Percentiles rank a stretch among this genome's conserved stretches.
These are phyloP conservation scores for Solanum arcanum DNA, from an alignment of 257 asterid genomes.

Conservation along the genomic window DNA sequence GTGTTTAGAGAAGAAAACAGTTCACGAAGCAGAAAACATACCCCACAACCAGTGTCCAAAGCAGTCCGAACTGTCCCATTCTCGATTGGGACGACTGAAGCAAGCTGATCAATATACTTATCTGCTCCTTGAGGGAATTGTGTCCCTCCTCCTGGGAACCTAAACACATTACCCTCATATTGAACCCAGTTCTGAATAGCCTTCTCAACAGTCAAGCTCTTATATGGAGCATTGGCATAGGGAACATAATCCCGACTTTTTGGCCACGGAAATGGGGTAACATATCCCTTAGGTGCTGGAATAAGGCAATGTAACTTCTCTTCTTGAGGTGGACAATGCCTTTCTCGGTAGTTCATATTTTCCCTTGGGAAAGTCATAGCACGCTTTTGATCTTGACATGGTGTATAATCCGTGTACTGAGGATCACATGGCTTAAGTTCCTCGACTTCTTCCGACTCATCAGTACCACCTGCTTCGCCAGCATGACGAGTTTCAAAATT, in stretches of 20 bases:
- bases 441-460: conserved; percentile 36
- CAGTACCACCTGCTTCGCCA: conserved; percentile 58
- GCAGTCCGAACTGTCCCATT: conserved; percentile 89
- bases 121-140: conserved; percentile 99
- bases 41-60: conserved; percentile 98
- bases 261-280: conserved; percentile 93
- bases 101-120: conserved; percentile 91
- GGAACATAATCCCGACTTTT: conserved; percentile 97
- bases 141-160: conserved; percentile 98
- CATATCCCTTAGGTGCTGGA: conserved; percentile 94
- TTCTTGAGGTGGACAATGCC: conserved; percentile 82
- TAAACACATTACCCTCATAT: conserved; percentile 83
- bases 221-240: conserved; percentile 92
- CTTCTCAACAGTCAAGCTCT: conserved; percentile 93
- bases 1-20: background rate
- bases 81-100: conserved; percentile 76
- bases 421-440: conserved; percentile 53
- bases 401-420: conserved; percentile 78
- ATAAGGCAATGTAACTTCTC: conserved; percentile 86
- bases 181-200: conserved; percentile 98
- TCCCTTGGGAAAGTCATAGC: conserved; percentile 96
- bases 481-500: conserved; percentile 78
- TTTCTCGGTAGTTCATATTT: conserved; percentile 88
- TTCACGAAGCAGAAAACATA: conserved; percentile 22
- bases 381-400: conserved; percentile 90